Base-by-base conservation (phyloP, 257 asterid species). In the Lycium ferocissimum region DNA sequence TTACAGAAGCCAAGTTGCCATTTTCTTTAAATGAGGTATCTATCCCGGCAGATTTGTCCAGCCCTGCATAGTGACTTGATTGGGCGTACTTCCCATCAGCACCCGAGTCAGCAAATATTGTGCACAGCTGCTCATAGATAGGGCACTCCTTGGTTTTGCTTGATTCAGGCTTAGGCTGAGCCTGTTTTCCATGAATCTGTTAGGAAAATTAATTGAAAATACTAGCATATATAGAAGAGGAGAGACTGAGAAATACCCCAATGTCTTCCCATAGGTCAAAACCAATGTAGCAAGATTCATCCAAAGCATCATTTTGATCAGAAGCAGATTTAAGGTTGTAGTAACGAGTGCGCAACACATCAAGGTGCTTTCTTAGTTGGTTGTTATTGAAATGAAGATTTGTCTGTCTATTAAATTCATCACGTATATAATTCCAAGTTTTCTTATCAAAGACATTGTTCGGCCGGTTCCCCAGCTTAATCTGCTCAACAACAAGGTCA, bases 241-340 rank as follows among this genome's bases (percentile, higher is more conserved):
- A 38, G 3, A 54, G 79, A 89, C 69, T 65, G 71, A 85, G 57
- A 26, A 65, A 38, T 90, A 94, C 99, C 91, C 92, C 98, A 14
- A 93, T 91, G 84, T 94, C 98, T 88, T 96, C 99, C 99, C 99
- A 96, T n/a, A 92, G 91, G 86, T 94, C 98, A 84, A 93, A 93
- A 43, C 96, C 99, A 80, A 88, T 81, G 87, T 75, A 93, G 92
- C 95, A 93, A 83, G 94, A 85, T 88, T 96, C 98, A 54, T 91
- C 95, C 70, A 92, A 80, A 1, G 90, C 83, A 56, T 89, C 96
- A 83, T 85, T 91, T 84, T 92, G 97, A 87, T 84, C 90, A 71
- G 88, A 84, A 63, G 92, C 83, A 22, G 98, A 93, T 81, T 91
- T 97, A 76, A 93, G 88, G 90, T 89, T 92, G 88, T 89, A 87